These are phyloP conservation scores for Diaporthe vexans DNA, from an alignment of 2,329 filamentous ascomycete species.

Conservation along the genomic window DNA sequence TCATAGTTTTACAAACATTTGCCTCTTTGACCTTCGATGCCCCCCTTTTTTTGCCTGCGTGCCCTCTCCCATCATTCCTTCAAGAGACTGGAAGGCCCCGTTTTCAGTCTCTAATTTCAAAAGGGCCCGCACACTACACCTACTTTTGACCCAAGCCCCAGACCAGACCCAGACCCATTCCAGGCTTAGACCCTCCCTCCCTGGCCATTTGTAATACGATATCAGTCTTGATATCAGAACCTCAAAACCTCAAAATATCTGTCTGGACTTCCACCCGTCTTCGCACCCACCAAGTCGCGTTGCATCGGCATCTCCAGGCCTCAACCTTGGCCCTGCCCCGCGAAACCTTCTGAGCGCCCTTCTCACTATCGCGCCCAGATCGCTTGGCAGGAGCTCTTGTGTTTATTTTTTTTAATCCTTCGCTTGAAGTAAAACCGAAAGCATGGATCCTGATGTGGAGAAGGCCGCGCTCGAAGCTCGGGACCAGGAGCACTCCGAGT, in stretches of 20 bases:
- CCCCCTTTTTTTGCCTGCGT: not conserved
- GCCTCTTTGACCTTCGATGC: conserved; percentile 18
- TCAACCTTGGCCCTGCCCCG: conserved; percentile 32
- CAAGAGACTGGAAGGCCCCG: conserved; percentile 20
- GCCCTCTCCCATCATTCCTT: conserved; percentile 21
- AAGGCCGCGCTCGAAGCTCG: conserved; percentile 37
- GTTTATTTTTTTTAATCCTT: not conserved
- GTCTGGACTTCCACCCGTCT: not conserved
- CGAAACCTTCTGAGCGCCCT: conserved; percentile 24
- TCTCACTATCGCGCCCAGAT: conserved; percentile 17
- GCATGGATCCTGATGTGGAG: conserved; percentile 45
- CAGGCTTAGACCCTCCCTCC: conserved; percentile 12
- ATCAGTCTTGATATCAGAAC: conserved; percentile 15
- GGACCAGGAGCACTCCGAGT: conserved; percentile 28
- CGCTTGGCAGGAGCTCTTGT: conserved; percentile 3
- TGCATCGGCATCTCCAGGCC: conserved; percentile 7
- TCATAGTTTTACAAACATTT: conserved; percentile 3
- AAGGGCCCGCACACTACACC: conserved; percentile 30
- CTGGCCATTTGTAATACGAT: conserved; percentile 17
- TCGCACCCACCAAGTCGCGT: not conserved
- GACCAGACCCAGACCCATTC: not conserved
- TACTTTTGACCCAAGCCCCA: conserved; percentile 28
- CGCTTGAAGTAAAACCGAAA: conserved; percentile 12
- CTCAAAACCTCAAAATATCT: conserved; percentile 1
- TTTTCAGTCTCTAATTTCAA: conserved; percentile 28